Base-by-base conservation (phyloP, 345 rosid species). In the Rhizophora apiculata region DNA sequence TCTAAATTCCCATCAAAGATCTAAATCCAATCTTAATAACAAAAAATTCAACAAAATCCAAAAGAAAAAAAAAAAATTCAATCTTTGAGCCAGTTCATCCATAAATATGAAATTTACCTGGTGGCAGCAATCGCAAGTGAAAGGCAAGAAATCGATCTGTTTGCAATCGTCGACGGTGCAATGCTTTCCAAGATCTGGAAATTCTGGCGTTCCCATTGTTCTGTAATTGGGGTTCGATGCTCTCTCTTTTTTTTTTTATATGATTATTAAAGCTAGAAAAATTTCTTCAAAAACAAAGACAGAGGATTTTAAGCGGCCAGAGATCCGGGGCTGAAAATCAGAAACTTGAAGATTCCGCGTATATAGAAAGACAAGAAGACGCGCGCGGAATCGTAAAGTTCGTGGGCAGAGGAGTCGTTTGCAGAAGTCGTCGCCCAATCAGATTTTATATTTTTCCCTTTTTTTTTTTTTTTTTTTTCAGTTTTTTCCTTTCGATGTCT, bases 181-280 rank as follows among this genome's bases (percentile, higher is more conserved):
- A 74, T 94, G 98, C 80, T 85, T 88, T 55, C 98, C 97, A 18
- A 94, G 96, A 88, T 91, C 88, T 67, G 98, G 98, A 71, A 94
- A 94, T 79, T 87, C 88, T 1, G 97, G 98, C n/a, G 98, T 94
- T 27, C 98, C 98, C 98, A 94, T 91, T 67, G 26, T 43, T 43
- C 18, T 43, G 49, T 3, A 2, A 27, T 55, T 68, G 54, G 32
- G 34, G 13, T 63, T 7, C 10, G 18, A 29, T 61, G 37, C 49
- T 46, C 1, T 15, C 5, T 43, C 4, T 31, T 39, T 39, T 1
- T 1, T 7, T 11, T 2, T 39, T 10, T 39, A 5, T 13, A 3
- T 43, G 18, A 13, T 69, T 26, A 34, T 34, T 67, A 64, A 63
- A 53, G 19, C 19, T 15, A 15, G 49, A 13, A 39, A 43, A 11